Evolutionary conservation across 208 protist species (phyloP).

Genomic region (Leishmania martiniquensis): DNA sequence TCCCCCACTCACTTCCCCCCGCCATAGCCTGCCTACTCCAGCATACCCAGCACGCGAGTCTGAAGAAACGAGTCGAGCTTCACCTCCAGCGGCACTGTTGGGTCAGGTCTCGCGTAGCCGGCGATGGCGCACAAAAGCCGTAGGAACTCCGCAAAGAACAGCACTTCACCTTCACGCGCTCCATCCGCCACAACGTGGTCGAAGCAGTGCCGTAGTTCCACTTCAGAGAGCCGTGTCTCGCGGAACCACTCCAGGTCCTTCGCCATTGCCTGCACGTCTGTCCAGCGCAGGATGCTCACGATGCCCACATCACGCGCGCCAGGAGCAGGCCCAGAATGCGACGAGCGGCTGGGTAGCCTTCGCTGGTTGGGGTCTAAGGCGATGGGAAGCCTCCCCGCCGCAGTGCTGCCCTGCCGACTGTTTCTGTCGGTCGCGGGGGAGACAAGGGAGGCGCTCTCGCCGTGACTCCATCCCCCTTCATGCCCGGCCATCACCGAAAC

Average conservation of each 20-base stretch:
- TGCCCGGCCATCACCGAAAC: constrained; percentile 3
- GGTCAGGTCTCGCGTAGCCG: constrained; percentile 47
- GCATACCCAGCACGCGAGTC: constrained; percentile 36
- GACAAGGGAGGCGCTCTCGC: constrained; percentile 15
- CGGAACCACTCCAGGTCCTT: constrained; percentile 55
- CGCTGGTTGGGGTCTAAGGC: background rate
- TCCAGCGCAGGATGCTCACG: constrained; percentile 56
- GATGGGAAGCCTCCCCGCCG: background rate
- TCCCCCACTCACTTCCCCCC: background rate
- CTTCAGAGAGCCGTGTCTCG: constrained; percentile 15
- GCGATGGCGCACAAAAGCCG: constrained; percentile 66
- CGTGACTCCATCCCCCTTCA: constrained; percentile 11
- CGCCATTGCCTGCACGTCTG: constrained; percentile 43
- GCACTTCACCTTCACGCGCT: constrained; percentile 42
- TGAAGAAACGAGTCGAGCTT: constrained; percentile 63
- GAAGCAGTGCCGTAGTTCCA: constrained; percentile 45
- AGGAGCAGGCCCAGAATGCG: background rate
- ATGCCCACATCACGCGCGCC: constrained; percentile 60
- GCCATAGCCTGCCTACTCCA: constrained; percentile 3
- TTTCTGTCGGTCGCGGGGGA: constrained; percentile 8
- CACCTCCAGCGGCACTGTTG: constrained; percentile 48
- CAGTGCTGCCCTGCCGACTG: constrained; percentile 9
- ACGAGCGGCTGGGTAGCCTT: background rate
- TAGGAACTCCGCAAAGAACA: constrained; percentile 79
- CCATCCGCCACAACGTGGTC: constrained; percentile 40